Base-by-base conservation (phyloP, 371 early-diverging fungal genomes). In the Mortierella sp. region DNA sequence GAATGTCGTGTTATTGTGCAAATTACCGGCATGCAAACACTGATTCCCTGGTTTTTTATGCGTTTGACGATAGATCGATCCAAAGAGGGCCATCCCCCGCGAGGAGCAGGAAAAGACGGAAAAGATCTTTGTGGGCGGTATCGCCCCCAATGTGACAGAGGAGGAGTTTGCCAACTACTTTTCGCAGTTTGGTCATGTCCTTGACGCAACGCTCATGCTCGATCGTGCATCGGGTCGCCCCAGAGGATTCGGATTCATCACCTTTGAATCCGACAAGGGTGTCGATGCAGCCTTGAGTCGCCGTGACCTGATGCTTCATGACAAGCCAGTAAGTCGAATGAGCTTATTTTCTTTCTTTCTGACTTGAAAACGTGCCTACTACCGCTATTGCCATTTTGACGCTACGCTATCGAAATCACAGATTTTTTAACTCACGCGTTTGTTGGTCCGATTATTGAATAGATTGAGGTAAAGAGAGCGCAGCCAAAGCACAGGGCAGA, bases 121-220 rank as follows among this genome's bases (percentile, higher is more conserved):
- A 79, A 97, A 96, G 90, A 92, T 98, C 69, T 98, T 98, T 90
- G 97, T 97, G 9, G 98, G 97, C 67, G 97, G 98, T 6, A 93
- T 98, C 53, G 91, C 96, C 10, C 87, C 94, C 8, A 95, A 95
- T 16, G 95, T 95, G 9, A 92, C 94, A 24, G 96, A 96, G 81
- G 96, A 95, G 43, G 96, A 96, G 76, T 92, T 97, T 82, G 90
- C 91, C 51, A 91, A 94, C 57, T 93, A 90, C 76, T 97, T 97
- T 82, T 83, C 89, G 24, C 91, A 92, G 81, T 96, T 94, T 88
- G 96, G 96, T 16, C 92, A 87, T 44, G 95, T 96, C 9, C 87
- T 93, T 40, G 94, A 96, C 82, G 95, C 94, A 44, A 94, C 93
- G 50, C 82, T 96, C 19, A 95, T 96, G 95, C 90, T 91, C 31